phyloP scores from a whole-genome alignment of 2,329 filamentous ascomycete genomes.

The Cladosporium phlei region DNA sequence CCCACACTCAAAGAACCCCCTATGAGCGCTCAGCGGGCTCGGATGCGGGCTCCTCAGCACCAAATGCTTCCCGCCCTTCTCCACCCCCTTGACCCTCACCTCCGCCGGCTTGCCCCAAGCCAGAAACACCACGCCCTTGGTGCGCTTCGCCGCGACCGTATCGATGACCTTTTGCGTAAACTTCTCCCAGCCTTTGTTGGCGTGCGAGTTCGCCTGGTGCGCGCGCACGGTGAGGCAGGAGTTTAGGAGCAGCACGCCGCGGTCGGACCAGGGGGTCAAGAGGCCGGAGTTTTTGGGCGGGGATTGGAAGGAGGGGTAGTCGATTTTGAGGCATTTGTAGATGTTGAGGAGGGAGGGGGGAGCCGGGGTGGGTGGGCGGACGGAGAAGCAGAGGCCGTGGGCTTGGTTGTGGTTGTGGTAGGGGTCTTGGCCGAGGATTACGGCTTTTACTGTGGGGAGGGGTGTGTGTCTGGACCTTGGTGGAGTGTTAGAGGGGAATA shows the following conservation, averaged over 20 bases:
- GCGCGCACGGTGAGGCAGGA: slow-evolving; percentile 91
- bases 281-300: slow-evolving; percentile 77
- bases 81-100: slow-evolving; percentile 69
- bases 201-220: slow-evolving; percentile 80
- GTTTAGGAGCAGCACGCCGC: slow-evolving; percentile 88
- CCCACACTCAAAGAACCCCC: slow-evolving; percentile 66
- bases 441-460: slow-evolving; percentile 79
- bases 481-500: not conserved
- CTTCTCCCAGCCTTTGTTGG: slow-evolving; percentile 82
- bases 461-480: slow-evolving; percentile 91
- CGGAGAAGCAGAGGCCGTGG: slow-evolving; percentile 92
- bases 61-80: slow-evolving; percentile 68
- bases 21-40: slow-evolving; percentile 78
- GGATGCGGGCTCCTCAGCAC: slow-evolving; percentile 87
- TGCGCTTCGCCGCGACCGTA: slow-evolving; percentile 70
- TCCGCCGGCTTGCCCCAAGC: slow-evolving; percentile 88
- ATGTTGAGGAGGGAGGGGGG: slow-evolving; percentile 92
- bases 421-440: slow-evolving; percentile 92
- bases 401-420: slow-evolving; percentile 96
- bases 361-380: slow-evolving; percentile 79
- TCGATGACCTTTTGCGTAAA: slow-evolving; percentile 93
- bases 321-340: slow-evolving; percentile 79
- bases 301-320: slow-evolving; percentile 72
- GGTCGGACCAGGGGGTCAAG: slow-evolving; percentile 88
- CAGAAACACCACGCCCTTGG: slow-evolving; percentile 83